Evolutionary conservation across 768 basidiomycete genomes (phyloP).

Genomic region (Paxillus involutus): DNA sequence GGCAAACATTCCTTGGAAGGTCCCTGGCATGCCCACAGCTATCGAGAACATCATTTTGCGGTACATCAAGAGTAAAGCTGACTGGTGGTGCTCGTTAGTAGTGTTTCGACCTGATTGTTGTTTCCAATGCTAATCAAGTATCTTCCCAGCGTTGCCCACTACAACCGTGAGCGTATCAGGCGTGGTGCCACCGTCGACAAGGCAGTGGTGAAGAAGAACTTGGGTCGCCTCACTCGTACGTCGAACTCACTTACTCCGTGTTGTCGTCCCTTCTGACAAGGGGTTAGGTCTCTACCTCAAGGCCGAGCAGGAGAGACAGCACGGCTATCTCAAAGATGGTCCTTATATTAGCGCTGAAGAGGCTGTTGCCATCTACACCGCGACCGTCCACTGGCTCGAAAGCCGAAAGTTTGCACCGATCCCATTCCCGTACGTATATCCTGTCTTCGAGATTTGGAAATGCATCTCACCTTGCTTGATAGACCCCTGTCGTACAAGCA

Average conservation of each 20-base stretch:
- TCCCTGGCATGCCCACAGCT: conserved; percentile 98
- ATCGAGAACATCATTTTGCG: conserved; percentile 99
- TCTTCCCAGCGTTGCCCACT: conserved; percentile 78
- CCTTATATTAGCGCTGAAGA: conserved; percentile 99
- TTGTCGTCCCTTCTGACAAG: conserved; percentile 3
- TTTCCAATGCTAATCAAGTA: background rate
- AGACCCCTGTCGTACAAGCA: conserved; percentile 98
- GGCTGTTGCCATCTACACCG: conserved; percentile 97
- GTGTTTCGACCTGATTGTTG: background rate
- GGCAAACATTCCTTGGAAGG: conserved; percentile 98
- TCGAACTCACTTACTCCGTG: conserved; percentile 5
- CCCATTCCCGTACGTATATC: conserved; percentile 80
- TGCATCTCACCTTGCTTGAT: conserved; percentile 4
- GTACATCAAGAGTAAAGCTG: conserved; percentile 99
- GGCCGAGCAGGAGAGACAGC: conserved; percentile 98
- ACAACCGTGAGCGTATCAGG: conserved; percentile 96
- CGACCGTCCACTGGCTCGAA: conserved; percentile 98
- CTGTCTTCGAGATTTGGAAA: background rate
- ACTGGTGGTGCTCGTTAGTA: conserved; percentile 94
- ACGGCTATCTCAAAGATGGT: conserved; percentile 98
- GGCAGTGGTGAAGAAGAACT: conserved; percentile 98
- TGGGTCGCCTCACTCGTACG: conserved; percentile 93
- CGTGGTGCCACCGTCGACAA: conserved; percentile 98
- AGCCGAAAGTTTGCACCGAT: conserved; percentile 98
- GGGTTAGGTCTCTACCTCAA: conserved; percentile 82